phyloP scores from a whole-genome alignment of 2,329 filamentous ascomycete species.

The Waltergamsia citrina region DNA sequence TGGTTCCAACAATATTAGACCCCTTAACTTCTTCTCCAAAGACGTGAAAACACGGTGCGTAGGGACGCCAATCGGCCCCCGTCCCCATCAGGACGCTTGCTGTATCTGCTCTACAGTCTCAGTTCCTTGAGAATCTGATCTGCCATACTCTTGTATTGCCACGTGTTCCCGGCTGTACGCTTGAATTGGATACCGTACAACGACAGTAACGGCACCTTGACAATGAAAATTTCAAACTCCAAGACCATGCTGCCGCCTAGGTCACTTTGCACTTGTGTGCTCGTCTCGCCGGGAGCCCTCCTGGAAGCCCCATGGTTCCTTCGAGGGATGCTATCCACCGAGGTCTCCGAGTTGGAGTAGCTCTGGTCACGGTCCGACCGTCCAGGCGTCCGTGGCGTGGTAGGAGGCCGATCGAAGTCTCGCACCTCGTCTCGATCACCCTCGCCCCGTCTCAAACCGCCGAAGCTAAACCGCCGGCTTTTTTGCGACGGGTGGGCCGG shows the following conservation, averaged over 20 bases:
- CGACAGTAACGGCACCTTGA: slow-evolving; percentile 89
- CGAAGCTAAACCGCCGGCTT: slow-evolving; percentile 75
- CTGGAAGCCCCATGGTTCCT: slow-evolving; percentile 41
- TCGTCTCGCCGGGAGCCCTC: slow-evolving; percentile 72
- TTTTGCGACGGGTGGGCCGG: slow-evolving; percentile 50
- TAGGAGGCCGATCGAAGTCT: slow-evolving; percentile 38
- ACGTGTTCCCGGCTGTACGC: slow-evolving; percentile 87
- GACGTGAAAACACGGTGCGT: background rate
- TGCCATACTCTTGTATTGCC: slow-evolving; percentile 98
- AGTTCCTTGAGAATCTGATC: slow-evolving; percentile 87
- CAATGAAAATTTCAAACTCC: slow-evolving; percentile 92
- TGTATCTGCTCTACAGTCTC: slow-evolving; percentile 49
- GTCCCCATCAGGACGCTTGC: background rate
- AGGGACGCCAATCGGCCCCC: background rate
- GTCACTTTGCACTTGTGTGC: slow-evolving; percentile 84
- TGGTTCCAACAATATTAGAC: too few relatives aligned
- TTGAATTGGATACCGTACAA: slow-evolving; percentile 98
- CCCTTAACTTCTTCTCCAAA: too few relatives aligned
- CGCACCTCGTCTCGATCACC: slow-evolving; percentile 66
- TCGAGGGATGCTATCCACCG: slow-evolving; percentile 61
- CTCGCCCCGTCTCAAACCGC: slow-evolving; percentile 47
- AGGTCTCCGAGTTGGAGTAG: slow-evolving; percentile 81
- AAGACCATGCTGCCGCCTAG: slow-evolving; percentile 76
- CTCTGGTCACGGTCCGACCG: slow-evolving; percentile 50
- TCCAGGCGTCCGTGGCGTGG: slow-evolving; percentile 32